A percentile compares a stretch with the other conserved stretches of the same genome.
phyloP scores from a whole-genome alignment of 176 grass and related monocot genomes.

The Eremochloa ophiuroides region DNA sequence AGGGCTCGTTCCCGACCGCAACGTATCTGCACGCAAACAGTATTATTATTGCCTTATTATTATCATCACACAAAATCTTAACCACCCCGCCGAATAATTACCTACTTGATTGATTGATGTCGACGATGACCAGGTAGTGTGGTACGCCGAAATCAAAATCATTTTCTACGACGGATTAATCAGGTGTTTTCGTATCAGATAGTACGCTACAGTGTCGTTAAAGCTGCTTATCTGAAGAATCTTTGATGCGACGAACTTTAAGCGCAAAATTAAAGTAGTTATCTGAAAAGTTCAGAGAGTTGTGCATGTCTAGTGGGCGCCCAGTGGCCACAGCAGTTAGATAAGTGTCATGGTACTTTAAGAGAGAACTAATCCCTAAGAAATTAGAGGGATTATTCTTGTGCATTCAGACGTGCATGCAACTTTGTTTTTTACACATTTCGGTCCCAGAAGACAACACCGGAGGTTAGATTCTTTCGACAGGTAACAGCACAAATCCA shows the following conservation, averaged over 20 bases:
- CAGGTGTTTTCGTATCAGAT: background rate
- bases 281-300: background rate
- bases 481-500: background rate
- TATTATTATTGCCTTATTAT: background rate
- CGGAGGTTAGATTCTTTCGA: background rate
- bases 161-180: background rate
- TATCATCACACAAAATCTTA: background rate
- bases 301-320: background rate
- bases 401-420: background rate
- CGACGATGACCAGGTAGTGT: background rate
- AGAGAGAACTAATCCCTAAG: background rate
- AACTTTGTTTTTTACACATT: slow-evolving; percentile 4
- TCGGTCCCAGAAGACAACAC: background rate
- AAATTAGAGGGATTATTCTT: background rate
- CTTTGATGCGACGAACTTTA: background rate
- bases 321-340: slow-evolving; percentile 1
- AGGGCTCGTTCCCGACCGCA: slow-evolving; percentile 91
- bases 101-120: background rate
- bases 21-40: slow-evolving; percentile 48
- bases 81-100: background rate
- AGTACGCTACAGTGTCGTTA: background rate
- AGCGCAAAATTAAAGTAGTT: background rate
- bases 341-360: slow-evolving; percentile 4
- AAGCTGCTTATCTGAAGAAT: background rate
- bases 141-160: background rate